Percentiles rank a stretch among this genome's conserved stretches.
Evolutionary conservation across 2,329 filamentous ascomycete species (phyloP).

Genomic region (Ceratocystis lukuohia): DNA sequence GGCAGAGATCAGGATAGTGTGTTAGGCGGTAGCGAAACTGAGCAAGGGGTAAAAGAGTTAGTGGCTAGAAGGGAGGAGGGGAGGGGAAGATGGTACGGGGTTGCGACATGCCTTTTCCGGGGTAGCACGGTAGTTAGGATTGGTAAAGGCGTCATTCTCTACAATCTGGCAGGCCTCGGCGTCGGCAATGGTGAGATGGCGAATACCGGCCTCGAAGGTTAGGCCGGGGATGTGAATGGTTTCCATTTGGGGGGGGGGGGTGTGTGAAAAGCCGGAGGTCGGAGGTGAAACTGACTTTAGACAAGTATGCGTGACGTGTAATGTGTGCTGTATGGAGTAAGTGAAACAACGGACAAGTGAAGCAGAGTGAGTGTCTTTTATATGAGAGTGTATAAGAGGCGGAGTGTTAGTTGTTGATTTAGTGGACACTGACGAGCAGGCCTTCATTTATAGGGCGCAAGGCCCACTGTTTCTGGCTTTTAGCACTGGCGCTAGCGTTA

Average conservation of each 20-base stretch:
- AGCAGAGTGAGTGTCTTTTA: no score
- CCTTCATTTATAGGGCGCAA: no score
- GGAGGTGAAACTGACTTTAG: background rate
- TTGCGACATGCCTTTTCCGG: slow-evolving; percentile 39
- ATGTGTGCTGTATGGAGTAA: no score
- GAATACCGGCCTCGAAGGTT: slow-evolving; percentile 28
- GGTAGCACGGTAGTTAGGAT: slow-evolving; percentile 37
- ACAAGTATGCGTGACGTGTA: background rate
- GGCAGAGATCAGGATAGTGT: slow-evolving; percentile 59
- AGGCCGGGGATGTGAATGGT: background rate
- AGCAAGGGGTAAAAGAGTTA: background rate
- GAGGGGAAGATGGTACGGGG: background rate
- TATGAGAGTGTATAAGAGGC: no score
- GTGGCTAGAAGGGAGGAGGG: background rate
- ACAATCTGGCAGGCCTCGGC: slow-evolving; percentile 45
- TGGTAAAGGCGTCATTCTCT: slow-evolving; percentile 40
- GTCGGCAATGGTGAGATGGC: slow-evolving; percentile 55
- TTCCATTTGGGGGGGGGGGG: background rate
- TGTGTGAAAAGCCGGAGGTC: background rate
- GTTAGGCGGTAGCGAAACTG: slow-evolving; percentile 66
- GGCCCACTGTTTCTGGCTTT: no score
- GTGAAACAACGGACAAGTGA: no score
- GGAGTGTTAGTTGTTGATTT: no score
- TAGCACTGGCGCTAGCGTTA: no score
- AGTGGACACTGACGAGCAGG: no score